phyloP scores from a whole-genome alignment of 108 stramenopile genomes.

The Epithemia pelagica region DNA sequence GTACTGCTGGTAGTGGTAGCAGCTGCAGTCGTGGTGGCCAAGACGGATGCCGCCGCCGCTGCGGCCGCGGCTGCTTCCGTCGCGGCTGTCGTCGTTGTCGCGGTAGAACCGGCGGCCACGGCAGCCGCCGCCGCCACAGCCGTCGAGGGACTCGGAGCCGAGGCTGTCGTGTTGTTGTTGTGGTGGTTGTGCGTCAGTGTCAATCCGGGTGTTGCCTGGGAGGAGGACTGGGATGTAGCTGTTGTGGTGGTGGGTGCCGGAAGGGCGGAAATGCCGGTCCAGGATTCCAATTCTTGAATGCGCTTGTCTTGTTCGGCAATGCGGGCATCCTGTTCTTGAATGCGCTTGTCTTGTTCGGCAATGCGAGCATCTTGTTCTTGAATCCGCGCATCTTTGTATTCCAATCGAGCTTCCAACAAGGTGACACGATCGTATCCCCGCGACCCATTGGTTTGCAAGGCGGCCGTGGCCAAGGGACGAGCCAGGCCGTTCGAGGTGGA shows the following conservation, averaged over 20 bases:
- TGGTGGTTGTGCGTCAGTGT: no score
- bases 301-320: neutral
- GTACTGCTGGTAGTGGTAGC: no score
- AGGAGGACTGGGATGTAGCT: neutral
- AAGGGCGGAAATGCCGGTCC: neutral
- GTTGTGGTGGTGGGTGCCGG: neutral
- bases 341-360: neutral
- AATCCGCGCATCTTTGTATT: neutral
- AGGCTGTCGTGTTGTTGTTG: neutral
- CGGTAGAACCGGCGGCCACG: neutral
- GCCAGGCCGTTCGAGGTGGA: neutral
- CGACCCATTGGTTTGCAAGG: neutral
- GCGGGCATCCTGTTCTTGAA: neutral
- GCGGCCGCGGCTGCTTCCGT: no score
- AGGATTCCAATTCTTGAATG: conserved; percentile 1
- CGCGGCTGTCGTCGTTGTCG: neutral
- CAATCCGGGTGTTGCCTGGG: neutral
- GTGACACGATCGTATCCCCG: neutral
- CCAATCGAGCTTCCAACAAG: neutral
- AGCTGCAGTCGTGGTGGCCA: no score
- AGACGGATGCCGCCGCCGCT: no score
- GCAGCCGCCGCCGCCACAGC: neutral
- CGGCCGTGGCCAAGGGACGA: neutral
- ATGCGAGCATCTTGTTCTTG: neutral
- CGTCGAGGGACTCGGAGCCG: neutral